phyloP scores from a whole-genome alignment of 306 rosid genomes.

The Clitoria ternatea region DNA sequence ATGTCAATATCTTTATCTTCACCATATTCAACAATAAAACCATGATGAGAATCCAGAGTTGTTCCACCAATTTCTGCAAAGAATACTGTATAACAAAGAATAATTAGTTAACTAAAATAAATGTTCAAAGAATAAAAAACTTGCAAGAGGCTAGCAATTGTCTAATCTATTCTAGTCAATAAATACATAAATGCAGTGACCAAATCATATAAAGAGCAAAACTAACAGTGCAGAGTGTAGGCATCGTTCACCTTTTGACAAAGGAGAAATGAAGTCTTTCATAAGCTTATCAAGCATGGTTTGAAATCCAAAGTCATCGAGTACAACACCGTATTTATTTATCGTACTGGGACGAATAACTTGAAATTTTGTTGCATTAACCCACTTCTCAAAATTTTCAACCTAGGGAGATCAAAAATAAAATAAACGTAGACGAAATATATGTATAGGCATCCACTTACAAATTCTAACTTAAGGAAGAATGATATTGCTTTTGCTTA shows the following conservation, averaged over 20 bases:
- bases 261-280: conserved; percentile 61
- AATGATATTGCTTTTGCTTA: background rate
- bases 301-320: conserved; percentile 88
- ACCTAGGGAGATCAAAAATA: conserved; percentile 48
- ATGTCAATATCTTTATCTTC: conserved; percentile 39
- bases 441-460: background rate
- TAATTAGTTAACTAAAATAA: conserved; percentile 8
- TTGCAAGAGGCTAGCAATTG: background rate
- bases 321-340: conserved; percentile 79
- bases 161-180: background rate
- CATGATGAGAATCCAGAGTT: conserved; percentile 54
- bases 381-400: conserved; percentile 84
- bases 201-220: conserved; percentile 6
- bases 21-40: conserved; percentile 44
- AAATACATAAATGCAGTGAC: conserved; percentile 16
- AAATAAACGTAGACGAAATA: background rate
- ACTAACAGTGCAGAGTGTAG: background rate
- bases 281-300: conserved; percentile 76
- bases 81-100: conserved; percentile 36
- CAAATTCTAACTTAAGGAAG: conserved; percentile 13
- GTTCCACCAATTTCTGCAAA: conserved; percentile 43
- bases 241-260: conserved; percentile 54
- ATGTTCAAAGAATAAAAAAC: background rate
- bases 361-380: conserved; percentile 39
- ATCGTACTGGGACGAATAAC: conserved; percentile 86